Conservation (phyloP, 805 yeast genomes). For the Barnettozyma wickerhamii region DNA sequence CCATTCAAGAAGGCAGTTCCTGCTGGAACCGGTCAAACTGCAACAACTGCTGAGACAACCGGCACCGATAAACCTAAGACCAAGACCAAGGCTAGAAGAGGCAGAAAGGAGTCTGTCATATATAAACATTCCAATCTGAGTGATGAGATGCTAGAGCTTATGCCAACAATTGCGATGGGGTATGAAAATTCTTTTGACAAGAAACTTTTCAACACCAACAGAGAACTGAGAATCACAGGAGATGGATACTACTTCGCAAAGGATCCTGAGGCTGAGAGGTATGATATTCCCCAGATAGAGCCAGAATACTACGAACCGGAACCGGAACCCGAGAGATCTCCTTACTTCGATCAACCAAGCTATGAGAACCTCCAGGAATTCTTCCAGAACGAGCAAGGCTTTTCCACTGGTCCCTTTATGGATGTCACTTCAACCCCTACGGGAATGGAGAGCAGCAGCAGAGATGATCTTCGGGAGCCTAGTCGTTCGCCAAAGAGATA, state of each 20-base stretch:
- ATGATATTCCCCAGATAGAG: background rate
- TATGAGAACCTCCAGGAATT: background rate
- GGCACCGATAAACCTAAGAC: background rate
- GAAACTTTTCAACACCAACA: conserved; percentile 9
- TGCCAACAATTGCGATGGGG: conserved; percentile 27
- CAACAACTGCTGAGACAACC: background rate
- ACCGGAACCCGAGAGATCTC: background rate
- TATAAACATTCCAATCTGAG: conserved; percentile 15
- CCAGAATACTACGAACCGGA: background rate
- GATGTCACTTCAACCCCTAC: too few species aligned
- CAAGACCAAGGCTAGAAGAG: background rate
- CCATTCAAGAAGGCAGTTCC: background rate
- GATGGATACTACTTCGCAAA: conserved; percentile 19
- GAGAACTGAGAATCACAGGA: conserved; percentile 24
- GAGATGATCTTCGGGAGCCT: background rate
- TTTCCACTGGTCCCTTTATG: background rate
- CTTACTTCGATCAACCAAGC: background rate
- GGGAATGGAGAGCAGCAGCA: background rate
- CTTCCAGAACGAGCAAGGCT: background rate
- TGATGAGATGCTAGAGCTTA: conserved; percentile 21
- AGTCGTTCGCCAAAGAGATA: background rate
- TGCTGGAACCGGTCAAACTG: background rate
- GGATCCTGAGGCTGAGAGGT: background rate
- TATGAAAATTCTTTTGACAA: conserved; percentile 22
- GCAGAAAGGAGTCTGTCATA: background rate